A percentile compares a stretch with the other conserved stretches of the same genome.
Evolutionary conservation across 2,329 filamentous ascomycete genomes (phyloP).

Genomic region (Pseudohalonectria lignicola): DNA sequence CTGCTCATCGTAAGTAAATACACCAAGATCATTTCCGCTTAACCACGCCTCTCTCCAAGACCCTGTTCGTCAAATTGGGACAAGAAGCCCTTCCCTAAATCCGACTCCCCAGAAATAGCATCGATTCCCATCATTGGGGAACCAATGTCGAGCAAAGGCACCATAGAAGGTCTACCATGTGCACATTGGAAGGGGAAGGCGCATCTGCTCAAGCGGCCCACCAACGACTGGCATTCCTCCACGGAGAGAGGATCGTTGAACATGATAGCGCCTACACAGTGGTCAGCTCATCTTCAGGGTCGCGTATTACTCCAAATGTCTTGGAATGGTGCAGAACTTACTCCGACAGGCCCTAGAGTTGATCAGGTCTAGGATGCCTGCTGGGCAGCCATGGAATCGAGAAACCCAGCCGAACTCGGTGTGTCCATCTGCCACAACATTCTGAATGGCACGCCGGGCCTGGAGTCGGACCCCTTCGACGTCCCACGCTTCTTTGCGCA

Average conservation of each 20-base stretch:
- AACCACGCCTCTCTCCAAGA: too few species aligned
- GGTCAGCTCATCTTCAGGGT: conserved; percentile 5
- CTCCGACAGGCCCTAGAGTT: conserved; percentile 69
- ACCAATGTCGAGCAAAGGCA: conserved; percentile 47
- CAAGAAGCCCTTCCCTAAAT: not conserved
- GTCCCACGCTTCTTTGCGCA: conserved; percentile 66
- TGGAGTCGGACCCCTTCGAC: conserved; percentile 31
- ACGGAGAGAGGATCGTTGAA: conserved; percentile 61
- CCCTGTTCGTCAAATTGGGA: not conserved
- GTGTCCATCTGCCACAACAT: not conserved
- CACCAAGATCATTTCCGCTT: too few species aligned
- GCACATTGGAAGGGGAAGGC: conserved; percentile 75
- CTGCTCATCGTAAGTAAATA: too few species aligned
- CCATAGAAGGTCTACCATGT: conserved; percentile 61
- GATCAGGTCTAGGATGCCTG: conserved; percentile 63
- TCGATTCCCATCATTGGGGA: not conserved
- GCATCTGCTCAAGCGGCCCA: conserved; percentile 48
- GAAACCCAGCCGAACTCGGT: conserved; percentile 39
- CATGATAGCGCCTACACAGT: conserved; percentile 55
- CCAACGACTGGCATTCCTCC: conserved; percentile 46
- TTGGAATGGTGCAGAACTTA: conserved; percentile 16
- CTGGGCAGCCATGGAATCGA: conserved; percentile 58
- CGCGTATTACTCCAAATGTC: not conserved
- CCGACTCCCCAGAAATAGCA: not conserved
- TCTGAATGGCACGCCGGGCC: not conserved